phyloP scores from a whole-genome alignment of 495 filamentous ascomycete genomes.

The Podospora sp. region DNA sequence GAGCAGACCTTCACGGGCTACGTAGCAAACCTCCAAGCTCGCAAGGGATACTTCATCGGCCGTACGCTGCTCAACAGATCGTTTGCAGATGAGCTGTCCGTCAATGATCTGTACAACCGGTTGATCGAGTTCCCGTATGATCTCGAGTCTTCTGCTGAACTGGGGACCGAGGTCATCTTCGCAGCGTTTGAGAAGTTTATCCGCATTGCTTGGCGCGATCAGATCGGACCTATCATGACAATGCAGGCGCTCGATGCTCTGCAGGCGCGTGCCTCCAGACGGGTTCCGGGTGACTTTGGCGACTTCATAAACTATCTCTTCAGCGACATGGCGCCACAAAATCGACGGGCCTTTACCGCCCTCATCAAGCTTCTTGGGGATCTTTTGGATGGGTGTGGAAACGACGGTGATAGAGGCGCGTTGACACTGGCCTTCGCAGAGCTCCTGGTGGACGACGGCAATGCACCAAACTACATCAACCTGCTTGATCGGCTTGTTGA shows the following conservation, averaged over 20 bases:
- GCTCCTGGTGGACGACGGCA: conserved; percentile 74
- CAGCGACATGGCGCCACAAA: conserved; percentile 84
- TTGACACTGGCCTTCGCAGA: conserved; percentile 91
- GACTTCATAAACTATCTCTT: conserved; percentile 79
- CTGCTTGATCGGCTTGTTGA: conserved; percentile 90
- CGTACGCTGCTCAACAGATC: conserved; percentile 70
- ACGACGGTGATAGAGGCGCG: conserved; percentile 89
- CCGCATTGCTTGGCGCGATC: conserved; percentile 81
- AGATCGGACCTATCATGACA: conserved; percentile 81
- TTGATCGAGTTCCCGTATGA: conserved; percentile 80
- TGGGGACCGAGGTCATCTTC: conserved; percentile 86
- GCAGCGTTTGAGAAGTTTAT: conserved; percentile 94
- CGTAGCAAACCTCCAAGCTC: conserved; percentile 74
- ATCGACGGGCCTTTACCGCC: conserved; percentile 81
- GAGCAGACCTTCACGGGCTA: conserved; percentile 89
- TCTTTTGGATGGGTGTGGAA: conserved; percentile 89
- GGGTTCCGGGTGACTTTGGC: conserved; percentile 78
- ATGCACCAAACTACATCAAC: conserved; percentile 82
- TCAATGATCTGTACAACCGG: conserved; percentile 91
- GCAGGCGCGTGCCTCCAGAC: conserved; percentile 72
- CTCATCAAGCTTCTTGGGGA: conserved; percentile 86
- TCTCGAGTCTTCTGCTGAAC: conserved; percentile 70
- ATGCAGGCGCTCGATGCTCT: conserved; percentile 64
- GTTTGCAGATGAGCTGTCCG: conserved; percentile 70
- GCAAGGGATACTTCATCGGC: conserved; percentile 85